These are phyloP conservation scores for Cryptococcus sp. DNA, from an alignment of 1,284 basidiomycete genomes.

Conservation along the genomic window DNA sequence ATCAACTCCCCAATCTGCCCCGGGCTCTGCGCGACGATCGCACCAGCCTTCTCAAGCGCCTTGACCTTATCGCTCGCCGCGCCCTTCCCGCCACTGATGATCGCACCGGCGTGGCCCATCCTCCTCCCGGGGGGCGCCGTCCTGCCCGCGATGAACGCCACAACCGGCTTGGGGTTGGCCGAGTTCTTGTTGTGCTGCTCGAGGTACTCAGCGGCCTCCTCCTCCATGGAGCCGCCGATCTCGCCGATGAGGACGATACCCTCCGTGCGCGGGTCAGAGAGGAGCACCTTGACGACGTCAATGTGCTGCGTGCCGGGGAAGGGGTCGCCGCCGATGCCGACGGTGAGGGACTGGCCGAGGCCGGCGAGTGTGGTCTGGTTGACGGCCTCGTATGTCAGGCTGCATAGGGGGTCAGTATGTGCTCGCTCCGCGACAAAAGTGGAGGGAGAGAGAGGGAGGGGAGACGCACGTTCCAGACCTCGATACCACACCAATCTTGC, in stretches of 20 bases:
- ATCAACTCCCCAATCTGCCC: constrained; percentile 86
- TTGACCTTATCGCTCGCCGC: constrained; percentile 93
- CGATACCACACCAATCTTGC: constrained; percentile 95
- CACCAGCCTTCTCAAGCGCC: constrained; percentile 91
- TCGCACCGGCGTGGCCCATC: constrained; percentile 99
- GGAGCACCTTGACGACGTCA: constrained; percentile 94
- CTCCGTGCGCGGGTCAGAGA: constrained; percentile 88
- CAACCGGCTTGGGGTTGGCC: constrained; percentile 86
- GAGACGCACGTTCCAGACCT: constrained; percentile 73
- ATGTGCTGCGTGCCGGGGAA: constrained; percentile 85
- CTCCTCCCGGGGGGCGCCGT: constrained; percentile 96
- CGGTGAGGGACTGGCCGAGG: constrained; percentile 92
- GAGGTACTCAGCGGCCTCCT: constrained; percentile 96
- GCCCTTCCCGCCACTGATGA: constrained; percentile 96
- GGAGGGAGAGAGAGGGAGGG: background rate
- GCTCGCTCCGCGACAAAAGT: background rate
- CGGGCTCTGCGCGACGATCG: constrained; percentile 91
- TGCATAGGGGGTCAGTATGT: constrained; percentile 6
- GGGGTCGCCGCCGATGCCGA: constrained; percentile 98
- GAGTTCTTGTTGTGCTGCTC: constrained; percentile 89
- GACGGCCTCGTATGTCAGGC: constrained; percentile 51
- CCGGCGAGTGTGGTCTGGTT: constrained; percentile 83
- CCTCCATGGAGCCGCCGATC: constrained; percentile 99
- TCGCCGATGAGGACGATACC: constrained; percentile 98
- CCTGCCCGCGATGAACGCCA: constrained; percentile 95